Base-by-base conservation (phyloP, 176 grass and related monocot genomes). In the Avena eriantha region DNA sequence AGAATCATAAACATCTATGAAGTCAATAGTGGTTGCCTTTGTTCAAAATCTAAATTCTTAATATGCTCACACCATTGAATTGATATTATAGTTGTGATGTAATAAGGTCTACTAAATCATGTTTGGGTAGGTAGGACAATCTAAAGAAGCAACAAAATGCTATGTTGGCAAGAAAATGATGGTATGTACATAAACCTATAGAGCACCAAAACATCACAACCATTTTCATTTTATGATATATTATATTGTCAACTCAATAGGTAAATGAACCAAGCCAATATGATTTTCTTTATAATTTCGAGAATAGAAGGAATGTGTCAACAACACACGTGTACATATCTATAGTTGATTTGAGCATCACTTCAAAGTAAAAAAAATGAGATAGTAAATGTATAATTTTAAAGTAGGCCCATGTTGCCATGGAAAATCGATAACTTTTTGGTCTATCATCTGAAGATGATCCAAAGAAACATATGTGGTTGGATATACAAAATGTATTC, bases 191-290 rank as follows among this genome's bases (percentile, higher is more conserved):
- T 55, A 36, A 86, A 81, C 39, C 26, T 82, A 48, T 24, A 1
- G 19, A 68, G 68, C 8, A 80, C 8, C 47, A 74, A 85, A 89
- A 80, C 17, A 48, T 36, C 22, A 21, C n/a, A 33, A 29, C n/a
- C 45, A 54, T 79, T 84, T 80, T 14, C 9, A 68, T 56, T 76
- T 6, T 64, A 7, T 36, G 43, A 1, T 15, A 1, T 7, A 33
- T 41, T 67, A 21, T 16, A 50, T 55, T 79, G 79, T 35, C 54
- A 84, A 8, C 33, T 80, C 46, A 85, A 39, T 24, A 60, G 31
- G 49, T 70, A 1, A 54, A 73, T 71, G 72, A 82, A 45, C 72
- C 9, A 69, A 29, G 13, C 0, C 0, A 9, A 34, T 56, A 9
- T 23, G 24, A 15, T 63, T 64, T 21, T 1, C 50, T 9, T 51